Base-by-base conservation (phyloP, 495 filamentous ascomycete species). In the Aspergillus sclerotiicarbonarius region DNA sequence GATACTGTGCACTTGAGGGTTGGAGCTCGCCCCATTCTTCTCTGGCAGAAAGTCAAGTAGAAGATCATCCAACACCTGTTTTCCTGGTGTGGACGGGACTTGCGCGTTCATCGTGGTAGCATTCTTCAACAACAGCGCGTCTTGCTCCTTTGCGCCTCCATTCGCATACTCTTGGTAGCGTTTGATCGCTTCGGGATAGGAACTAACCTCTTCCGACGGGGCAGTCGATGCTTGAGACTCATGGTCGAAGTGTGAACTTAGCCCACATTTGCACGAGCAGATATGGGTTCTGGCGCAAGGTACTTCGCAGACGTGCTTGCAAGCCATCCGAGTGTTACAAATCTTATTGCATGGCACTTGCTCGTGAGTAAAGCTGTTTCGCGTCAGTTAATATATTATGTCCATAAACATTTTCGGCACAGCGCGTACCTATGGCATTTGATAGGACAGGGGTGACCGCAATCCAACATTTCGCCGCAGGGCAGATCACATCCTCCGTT, bases 401-500 rank as follows among this genome's bases (percentile, higher is more conserved):
- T 39, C 31, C n/a, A n/a, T n/a, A n/a, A n/a, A n/a, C n/a, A n/a
- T n/a, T n/a, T n/a, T n/a, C n/a, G n/a, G n/a, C n/a, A n/a, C n/a
- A n/a, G n/a, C n/a, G 21, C 67, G 61, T 63, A 79, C 71, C 67
- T 66, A 53, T 81, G 77, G 39, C 77, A 82, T 44, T 35, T 51
- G 0, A 73, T 39, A 2, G 49, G 20, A 54, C 79, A 82, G 32
- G 35, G 18, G 49, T 81, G 79, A 16, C 73, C 74, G 53, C 79
- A 81, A 3, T 60, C 6, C 7, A 82, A 58, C 6, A 30, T 57
- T 21, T 67, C 68, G 8, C 47, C 60, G 52, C 79, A 82, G 1
- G 35, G 20, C 10, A 25, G 31, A 10, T 62, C 13, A 58, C 85
- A 88, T 16, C 80, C 80, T 18, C 75, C 77, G 58, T 76, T 78